Evolutionary conservation across 352 stramenopile species (phyloP), one percentile per base, ranked within the genome.

Genomic region (Pythium coloratum): DNA sequence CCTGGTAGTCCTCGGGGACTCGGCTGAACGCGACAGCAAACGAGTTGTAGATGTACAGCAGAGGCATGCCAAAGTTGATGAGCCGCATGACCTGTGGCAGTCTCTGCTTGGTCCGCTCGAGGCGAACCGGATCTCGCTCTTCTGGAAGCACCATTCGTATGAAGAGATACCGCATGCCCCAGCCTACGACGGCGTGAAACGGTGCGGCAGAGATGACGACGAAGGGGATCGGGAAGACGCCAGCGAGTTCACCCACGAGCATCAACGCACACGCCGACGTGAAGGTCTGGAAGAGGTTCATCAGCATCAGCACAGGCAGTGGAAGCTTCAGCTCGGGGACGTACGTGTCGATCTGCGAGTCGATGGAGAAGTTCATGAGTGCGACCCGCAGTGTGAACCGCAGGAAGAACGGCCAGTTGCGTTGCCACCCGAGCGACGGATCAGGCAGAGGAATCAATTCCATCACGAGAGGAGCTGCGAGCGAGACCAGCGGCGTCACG

Each of bases 191-290:
- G n/a, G 14, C 33, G 54, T 59, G 49, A 8, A 59, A 20, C 12
- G 53, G 53, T 6, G 53, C 53, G 9, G 13, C 34, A 6, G 30
- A 1, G 30, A 42, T 42, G 28, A 26, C 28, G 0, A 6, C 8
- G 54, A 59, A 59, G 2, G 54, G 54, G 2, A 59, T 30, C 4
- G 54, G 54, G 54, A 59, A 59, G 7, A 49, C 54, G 2, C 33
- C 16, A 1, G 54, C 33, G 32, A 49, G 3, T 18, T 10, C 33
- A 5, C 33, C 33, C 6, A 59, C 5, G 18, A 7, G 5, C 2
- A 18, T 44, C 13, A 24, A 16, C 20, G 6, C 7, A 18, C 32
- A 32, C 54, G 54, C 54, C 33, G n/a, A n/a, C n/a, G n/a, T n/a
- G n/a, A n/a, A n/a, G n/a, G n/a, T n/a, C n/a, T 59, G 54, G 32